Percentiles rank a stretch among this genome's conserved stretches.
Evolutionary conservation across 2,329 filamentous ascomycete genomes (phyloP).

Genomic region (Blastomyces silverae): DNA sequence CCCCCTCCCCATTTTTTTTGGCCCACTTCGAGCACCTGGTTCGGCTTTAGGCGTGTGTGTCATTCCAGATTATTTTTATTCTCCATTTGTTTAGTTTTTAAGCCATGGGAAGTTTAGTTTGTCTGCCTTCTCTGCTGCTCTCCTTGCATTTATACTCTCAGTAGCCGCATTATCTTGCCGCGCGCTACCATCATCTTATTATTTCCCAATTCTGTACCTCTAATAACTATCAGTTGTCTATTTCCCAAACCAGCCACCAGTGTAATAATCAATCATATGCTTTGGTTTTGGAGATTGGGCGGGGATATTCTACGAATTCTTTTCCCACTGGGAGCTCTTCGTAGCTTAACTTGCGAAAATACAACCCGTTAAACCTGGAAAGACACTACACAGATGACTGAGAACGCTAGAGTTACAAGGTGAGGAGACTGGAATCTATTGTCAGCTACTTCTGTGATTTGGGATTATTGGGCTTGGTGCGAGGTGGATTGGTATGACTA

Average conservation of each 20-base stretch:
- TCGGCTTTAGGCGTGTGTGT: background rate
- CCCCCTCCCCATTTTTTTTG: too few relatives aligned
- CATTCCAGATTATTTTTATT: background rate
- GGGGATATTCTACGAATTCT: too few relatives aligned
- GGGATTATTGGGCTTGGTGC: too few relatives aligned
- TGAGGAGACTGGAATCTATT: too few relatives aligned
- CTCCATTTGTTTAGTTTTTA: background rate
- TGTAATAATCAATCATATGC: background rate
- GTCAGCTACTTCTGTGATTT: too few relatives aligned
- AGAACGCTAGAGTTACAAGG: too few relatives aligned
- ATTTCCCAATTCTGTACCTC: background rate
- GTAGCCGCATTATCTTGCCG: background rate
- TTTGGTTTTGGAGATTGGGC: background rate
- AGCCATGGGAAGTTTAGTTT: background rate
- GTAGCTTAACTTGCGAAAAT: too few relatives aligned
- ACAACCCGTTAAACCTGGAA: too few relatives aligned
- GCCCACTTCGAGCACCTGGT: background rate
- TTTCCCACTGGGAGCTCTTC: too few relatives aligned
- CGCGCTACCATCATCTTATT: background rate
- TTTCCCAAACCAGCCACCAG: background rate
- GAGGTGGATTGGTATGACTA: too few relatives aligned
- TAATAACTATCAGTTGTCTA: background rate
- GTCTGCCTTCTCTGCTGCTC: background rate
- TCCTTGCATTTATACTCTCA: background rate
- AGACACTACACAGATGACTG: too few relatives aligned